A percentile compares a stretch with the other conserved stretches of the same genome.
Conservation (phyloP, 441 rosid genomes). For the Erodium moschatum region DNA sequence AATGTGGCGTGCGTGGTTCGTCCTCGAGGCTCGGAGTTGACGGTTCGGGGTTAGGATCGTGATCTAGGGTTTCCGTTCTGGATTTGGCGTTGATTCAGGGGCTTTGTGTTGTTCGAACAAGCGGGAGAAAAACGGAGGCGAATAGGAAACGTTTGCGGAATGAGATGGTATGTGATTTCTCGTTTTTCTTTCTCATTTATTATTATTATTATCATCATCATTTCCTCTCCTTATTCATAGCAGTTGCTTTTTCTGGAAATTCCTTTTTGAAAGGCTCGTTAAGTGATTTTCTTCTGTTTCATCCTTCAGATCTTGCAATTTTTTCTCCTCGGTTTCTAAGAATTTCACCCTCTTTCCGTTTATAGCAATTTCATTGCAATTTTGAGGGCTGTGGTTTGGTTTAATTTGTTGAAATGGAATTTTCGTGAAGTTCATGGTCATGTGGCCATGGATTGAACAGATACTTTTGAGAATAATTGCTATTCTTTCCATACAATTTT, state of each 20-base stretch:
- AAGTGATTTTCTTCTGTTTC: constrained; percentile 17
- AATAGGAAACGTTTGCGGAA: constrained; percentile 44
- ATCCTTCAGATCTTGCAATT: constrained; percentile 33
- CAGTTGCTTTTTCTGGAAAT: constrained; percentile 3
- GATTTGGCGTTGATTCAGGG: constrained; percentile 20
- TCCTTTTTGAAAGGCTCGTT: constrained; percentile 13
- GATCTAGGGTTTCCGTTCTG: constrained; percentile 59
- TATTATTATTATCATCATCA: not conserved
- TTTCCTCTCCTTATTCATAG: not conserved
- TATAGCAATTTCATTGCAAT: constrained; percentile 3
- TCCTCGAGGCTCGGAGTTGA: constrained; percentile 29
- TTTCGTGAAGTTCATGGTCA: not conserved
- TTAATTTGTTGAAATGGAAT: not conserved
- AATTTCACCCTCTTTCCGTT: not conserved
- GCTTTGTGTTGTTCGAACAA: constrained; percentile 21
- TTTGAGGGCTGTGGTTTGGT: not conserved
- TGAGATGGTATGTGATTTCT: constrained; percentile 67
- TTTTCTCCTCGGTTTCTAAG: constrained; percentile 12
- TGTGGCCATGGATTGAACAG: not conserved
- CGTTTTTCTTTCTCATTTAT: constrained; percentile 11
- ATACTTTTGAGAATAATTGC: not conserved
- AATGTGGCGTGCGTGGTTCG: constrained; percentile 20
- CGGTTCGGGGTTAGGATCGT: constrained; percentile 36
- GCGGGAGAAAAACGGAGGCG: constrained; percentile 46
- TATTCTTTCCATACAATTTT: not conserved